A percentile compares a stretch with the other conserved stretches of the same genome.
phyloP scores from a whole-genome alignment of 306 rosid genomes.

The Trifolium dubium region DNA sequence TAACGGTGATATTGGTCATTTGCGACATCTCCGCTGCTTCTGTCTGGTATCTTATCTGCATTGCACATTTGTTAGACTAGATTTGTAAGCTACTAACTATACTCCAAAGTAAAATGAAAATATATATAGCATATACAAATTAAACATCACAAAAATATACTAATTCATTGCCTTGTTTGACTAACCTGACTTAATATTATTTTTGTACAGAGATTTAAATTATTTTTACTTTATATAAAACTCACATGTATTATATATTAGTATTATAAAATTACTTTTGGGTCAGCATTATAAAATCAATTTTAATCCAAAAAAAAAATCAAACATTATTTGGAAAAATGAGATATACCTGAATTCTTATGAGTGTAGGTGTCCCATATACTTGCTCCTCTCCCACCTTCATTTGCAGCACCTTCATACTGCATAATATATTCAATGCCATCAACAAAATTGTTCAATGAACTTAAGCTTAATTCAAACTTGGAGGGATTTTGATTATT shows the following conservation, averaged over 20 bases:
- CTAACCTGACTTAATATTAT: neutral
- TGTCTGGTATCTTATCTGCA: conserved; percentile 52
- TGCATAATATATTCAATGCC: neutral
- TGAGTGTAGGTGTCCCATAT: conserved; percentile 8
- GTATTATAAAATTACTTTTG: too few species aligned
- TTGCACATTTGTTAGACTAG: neutral
- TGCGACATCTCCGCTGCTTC: conserved; percentile 53
- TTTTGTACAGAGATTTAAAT: neutral
- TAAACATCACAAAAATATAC: too few species aligned
- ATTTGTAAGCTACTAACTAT: too few species aligned
- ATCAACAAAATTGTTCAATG: neutral
- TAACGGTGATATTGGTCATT: conserved; percentile 55
- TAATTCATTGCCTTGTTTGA: neutral
- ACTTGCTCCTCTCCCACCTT: conserved; percentile 24
- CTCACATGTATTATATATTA: too few species aligned
- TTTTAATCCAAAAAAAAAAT: too few species aligned
- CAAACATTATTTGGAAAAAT: neutral
- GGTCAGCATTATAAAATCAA: too few species aligned
- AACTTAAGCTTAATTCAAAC: neutral
- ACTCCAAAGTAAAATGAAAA: too few species aligned
- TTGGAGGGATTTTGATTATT: neutral
- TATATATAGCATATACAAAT: too few species aligned
- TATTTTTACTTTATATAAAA: neutral
- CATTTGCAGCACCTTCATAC: conserved; percentile 22
- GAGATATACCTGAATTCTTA: neutral